phyloP scores from a whole-genome alignment of 345 rosid genomes.

The Salix dunnii region DNA sequence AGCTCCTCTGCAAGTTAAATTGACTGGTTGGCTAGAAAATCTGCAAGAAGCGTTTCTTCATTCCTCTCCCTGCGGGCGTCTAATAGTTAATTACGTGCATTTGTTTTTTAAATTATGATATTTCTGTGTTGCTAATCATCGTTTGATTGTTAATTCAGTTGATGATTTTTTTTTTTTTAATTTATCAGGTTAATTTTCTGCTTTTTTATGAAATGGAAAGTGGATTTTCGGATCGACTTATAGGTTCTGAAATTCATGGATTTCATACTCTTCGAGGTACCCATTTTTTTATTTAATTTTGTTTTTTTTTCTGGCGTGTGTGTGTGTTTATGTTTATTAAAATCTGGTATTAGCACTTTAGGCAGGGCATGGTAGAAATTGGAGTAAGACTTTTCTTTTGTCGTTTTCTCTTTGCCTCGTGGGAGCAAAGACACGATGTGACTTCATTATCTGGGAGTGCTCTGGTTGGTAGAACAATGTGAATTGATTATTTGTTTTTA shows the following conservation, averaged over 20 bases:
- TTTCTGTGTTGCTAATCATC: not conserved
- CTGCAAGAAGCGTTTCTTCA: not conserved
- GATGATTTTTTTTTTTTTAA: not conserved
- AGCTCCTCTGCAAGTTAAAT: not conserved
- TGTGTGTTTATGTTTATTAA: not conserved
- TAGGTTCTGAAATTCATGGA: conserved; percentile 86
- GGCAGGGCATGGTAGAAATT: not conserved
- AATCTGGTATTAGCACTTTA: not conserved
- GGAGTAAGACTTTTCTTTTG: not conserved
- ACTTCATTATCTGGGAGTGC: not conserved
- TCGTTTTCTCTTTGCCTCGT: not conserved
- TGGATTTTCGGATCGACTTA: conserved; percentile 39
- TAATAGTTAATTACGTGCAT: not conserved
- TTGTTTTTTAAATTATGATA: too few species aligned
- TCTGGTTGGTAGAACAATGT: too few species aligned
- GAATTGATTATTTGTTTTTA: not conserved
- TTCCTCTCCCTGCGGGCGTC: not conserved
- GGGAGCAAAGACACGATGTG: not conserved
- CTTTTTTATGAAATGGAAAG: conserved; percentile 34
- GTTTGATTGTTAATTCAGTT: not conserved
- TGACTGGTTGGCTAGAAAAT: not conserved
- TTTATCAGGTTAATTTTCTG: not conserved
- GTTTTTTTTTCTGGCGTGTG: not conserved
- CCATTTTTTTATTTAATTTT: not conserved
- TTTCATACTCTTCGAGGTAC: conserved; percentile 70